Conservation (phyloP, 306 rosid genomes). For the Mucuna pruriens region DNA sequence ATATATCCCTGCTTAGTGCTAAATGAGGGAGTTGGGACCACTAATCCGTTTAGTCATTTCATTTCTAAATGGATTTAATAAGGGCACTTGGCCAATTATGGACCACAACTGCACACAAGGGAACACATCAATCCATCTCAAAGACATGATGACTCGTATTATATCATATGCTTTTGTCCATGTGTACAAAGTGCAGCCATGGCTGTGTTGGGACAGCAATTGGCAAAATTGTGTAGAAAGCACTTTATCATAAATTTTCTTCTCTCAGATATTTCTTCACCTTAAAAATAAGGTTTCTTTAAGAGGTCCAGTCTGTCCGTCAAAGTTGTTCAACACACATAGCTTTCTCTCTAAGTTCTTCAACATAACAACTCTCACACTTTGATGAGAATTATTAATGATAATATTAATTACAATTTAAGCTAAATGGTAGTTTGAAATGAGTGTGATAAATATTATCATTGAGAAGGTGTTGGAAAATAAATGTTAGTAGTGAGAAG, state of each 20-base stretch:
- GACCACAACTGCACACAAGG: neutral
- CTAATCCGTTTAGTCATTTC: constrained; percentile 1
- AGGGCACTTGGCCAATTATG: neutral
- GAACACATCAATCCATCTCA: neutral
- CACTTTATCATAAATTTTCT: neutral
- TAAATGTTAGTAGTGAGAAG: no score
- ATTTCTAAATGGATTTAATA: neutral
- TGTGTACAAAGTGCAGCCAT: neutral
- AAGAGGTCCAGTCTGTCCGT: neutral
- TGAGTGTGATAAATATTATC: no score
- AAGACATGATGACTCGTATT: neutral
- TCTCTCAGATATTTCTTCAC: neutral
- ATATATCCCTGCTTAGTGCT: constrained; percentile 12
- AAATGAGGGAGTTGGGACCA: constrained; percentile 32
- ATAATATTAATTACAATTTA: no score
- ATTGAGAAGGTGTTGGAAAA: no score
- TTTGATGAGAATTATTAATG: no score
- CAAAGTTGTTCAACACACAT: neutral
- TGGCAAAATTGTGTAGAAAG: neutral
- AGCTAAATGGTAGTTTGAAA: no score
- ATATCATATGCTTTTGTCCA: neutral
- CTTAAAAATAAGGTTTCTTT: neutral
- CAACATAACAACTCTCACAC: no score
- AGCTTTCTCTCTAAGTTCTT: no score
- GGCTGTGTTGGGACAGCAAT: neutral